phyloP scores from a whole-genome alignment of 192 early-diverging fungal genomes.

The Haplosporangium gracile region DNA sequence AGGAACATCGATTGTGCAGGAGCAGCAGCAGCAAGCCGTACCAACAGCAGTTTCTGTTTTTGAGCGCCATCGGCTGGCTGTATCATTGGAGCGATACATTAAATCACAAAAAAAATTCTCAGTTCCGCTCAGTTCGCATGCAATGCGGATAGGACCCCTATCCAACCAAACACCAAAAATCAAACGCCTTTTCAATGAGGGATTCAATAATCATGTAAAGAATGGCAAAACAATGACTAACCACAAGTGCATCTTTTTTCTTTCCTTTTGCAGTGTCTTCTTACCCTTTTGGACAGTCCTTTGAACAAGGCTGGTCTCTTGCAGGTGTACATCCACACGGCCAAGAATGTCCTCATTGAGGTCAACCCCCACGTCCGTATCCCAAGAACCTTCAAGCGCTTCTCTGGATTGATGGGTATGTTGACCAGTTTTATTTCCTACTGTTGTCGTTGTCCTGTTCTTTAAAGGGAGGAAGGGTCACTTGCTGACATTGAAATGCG shows the following conservation, averaged over 20 bases:
- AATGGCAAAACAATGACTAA: neutral
- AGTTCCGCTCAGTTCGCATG: constrained; percentile 2
- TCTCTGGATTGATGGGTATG: constrained; percentile 95
- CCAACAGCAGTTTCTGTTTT: neutral
- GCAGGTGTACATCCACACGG: constrained; percentile 98
- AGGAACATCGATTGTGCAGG: neutral
- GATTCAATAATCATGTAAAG: neutral
- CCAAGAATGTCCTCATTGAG: constrained; percentile 96
- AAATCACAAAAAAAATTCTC: neutral
- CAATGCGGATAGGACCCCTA: neutral
- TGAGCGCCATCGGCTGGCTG: neutral
- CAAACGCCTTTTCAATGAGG: neutral
- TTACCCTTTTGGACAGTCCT: constrained; percentile 97
- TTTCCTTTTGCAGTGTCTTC: constrained; percentile 75
- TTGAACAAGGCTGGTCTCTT: constrained; percentile 98
- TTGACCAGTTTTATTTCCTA: neutral
- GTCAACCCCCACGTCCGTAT: constrained; percentile 98
- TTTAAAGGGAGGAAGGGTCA: neutral
- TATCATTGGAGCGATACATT: neutral
- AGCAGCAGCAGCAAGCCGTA: neutral
- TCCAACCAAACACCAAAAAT: neutral
- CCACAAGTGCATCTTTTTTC: neutral
- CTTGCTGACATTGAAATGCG: neutral
- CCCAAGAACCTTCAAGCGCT: constrained; percentile 99
- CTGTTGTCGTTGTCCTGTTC: neutral